Evolutionary conservation across 768 basidiomycete species (phyloP), one percentile per base, ranked within the genome.

Genomic region (Lepiota venenata): DNA sequence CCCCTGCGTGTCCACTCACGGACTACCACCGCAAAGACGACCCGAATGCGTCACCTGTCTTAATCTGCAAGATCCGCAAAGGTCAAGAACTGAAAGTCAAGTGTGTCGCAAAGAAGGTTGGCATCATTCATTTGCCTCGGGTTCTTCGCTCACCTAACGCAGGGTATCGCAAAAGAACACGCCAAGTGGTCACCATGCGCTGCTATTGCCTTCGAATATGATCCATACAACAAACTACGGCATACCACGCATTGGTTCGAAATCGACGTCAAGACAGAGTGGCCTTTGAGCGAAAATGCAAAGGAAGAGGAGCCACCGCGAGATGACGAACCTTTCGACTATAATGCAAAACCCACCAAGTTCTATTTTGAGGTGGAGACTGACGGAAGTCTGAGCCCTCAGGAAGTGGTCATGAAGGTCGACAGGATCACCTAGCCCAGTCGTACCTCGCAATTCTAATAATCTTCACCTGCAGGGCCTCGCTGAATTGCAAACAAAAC

Each of bases 161-260:
- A 98, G 96, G 96, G 96, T 39, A 87, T 97, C 56, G 93, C 96
- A 3, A 98, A 98, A 75, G 93, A 97, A 67, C 97, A 99, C 66
- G 94, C 97, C 11, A 99, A 99, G 72, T 99, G 96, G 93, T 96
- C 93, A 0, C 96, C 97, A 11, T 91, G 94, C 56, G 90, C 93
- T 1, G 93, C 97, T 7, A 87, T 99, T 15, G 84, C 87, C 7
- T 98, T 96, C 60, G 97, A 99, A 73, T 99, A 99, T 59, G 97
- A 99, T 69, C 97, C 97, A 11, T 81, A 98, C 76, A 99, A 99
- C 74, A 93, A 93, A 69, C 77, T 99, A 29, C 84, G 94, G 50
- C 97, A 99, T 71, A 98, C 97, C 2, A 84, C 88, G 2, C 84
- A 97, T 69, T 98, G 97, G 97, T 92, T 78, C 65, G 97, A 99